Conservation (phyloP, 1,284 basidiomycete genomes). For the Rhizopogon parksii region DNA sequence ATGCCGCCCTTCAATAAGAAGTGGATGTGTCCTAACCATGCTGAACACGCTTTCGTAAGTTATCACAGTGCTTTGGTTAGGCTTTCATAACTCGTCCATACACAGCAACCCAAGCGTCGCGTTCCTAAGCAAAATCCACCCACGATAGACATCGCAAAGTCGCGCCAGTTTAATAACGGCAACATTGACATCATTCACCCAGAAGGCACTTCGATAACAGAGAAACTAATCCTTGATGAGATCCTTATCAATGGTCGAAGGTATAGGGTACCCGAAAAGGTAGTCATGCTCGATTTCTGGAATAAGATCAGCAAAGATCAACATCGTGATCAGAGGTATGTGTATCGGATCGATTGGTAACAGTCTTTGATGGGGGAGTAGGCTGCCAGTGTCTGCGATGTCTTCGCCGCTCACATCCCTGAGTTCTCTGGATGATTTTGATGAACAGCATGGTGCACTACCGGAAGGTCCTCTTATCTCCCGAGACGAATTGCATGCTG, state of each 20-base stretch:
- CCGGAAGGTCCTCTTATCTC: conserved; percentile 22
- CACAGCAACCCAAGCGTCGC: conserved; percentile 67
- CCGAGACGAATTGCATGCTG: conserved; percentile 35
- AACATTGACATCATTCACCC: conserved; percentile 83
- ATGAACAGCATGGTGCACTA: conserved; percentile 32
- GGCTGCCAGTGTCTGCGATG: conserved; percentile 38
- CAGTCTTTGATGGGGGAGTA: conserved; percentile 24
- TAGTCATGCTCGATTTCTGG: conserved; percentile 95
- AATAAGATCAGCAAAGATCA: conserved; percentile 59
- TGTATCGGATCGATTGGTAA: conserved; percentile 6
- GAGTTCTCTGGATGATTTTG: conserved; percentile 60
- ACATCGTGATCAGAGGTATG: conserved; percentile 37
- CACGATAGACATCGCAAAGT: conserved; percentile 64
- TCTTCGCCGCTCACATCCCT: conserved; percentile 72
- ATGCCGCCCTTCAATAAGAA: conserved; percentile 87
- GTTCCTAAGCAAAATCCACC: conserved; percentile 64
- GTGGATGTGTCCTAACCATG: conserved; percentile 99
- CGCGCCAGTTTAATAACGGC: conserved; percentile 80
- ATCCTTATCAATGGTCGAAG: conserved; percentile 77
- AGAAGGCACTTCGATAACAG: conserved; percentile 39
- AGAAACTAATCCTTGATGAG: conserved; percentile 60
- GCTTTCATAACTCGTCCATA: conserved; percentile 1
- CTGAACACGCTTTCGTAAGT: conserved; percentile 70
- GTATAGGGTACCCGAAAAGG: conserved; percentile 90
- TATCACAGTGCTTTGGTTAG: conserved; percentile 4